Evolutionary conservation across 306 rosid genomes (phyloP), one percentile per base, ranked within the genome.

Genomic region (Malus domestica): DNA sequence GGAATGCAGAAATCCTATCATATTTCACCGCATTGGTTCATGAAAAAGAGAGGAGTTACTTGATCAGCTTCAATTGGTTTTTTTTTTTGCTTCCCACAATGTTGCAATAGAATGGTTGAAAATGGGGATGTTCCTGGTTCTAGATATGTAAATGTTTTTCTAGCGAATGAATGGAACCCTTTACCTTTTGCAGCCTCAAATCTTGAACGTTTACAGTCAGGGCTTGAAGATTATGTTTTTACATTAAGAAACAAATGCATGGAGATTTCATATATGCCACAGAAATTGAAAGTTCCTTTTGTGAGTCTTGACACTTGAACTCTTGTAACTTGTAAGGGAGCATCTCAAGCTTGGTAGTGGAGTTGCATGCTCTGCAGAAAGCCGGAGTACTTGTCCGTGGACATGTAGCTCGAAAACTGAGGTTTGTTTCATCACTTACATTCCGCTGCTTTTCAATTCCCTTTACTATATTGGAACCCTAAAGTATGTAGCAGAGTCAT

Each of bases 331-430:
- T 82, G 44, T 73, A 66, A 95, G 99, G 86, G 92, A 89, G 81
- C 80, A 80, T 75, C 89, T 92, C 79, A 92, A 86, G 87, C 83
- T 89, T 86, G 97, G 98, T 70, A 77, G 84, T 71, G 98, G 97
- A 52, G 83, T 75, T 33, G 89, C 86, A 76, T 87, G 82, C 81
- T 75, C 84, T 81, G 72, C 67, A 45, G 89, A 82, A 70, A 86
- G 66, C 78, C 80, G 42, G 40, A 35, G 72, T 75, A 25, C 76
- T n/a, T 89, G 99, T 88, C 51, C 69, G 55, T 75, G 87, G 80
- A 70, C 87, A 74, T 73, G 80, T 67, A 76, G 80, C 68, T 75
- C 80, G 10, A 85, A 85, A 84, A 87, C 96, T 63, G 82, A 89
- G 99, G 99, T 95, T 80, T 63, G 19, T 72, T 51, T 76, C 22